A percentile compares a stretch with the other conserved stretches of the same genome.
Conservation (phyloP, 1,284 basidiomycete species). For the Ustilago loliicola region DNA sequence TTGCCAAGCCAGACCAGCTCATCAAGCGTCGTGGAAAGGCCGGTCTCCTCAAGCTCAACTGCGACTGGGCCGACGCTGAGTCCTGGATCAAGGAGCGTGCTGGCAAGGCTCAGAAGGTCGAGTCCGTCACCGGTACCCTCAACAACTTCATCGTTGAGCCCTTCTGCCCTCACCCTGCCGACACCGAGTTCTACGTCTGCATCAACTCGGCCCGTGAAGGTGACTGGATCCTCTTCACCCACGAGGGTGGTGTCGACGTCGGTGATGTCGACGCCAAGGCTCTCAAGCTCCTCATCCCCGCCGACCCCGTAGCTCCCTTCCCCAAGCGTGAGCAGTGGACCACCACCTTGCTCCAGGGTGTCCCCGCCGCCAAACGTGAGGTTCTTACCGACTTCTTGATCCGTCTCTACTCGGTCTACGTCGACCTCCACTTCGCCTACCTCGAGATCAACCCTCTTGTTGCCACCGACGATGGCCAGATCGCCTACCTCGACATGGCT, state of each 20-base stretch:
- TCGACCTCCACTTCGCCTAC: conserved; percentile 87
- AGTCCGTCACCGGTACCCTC: conserved; percentile 90
- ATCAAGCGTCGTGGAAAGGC: conserved; percentile 99
- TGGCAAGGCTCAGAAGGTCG: conserved; percentile 94
- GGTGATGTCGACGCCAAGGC: conserved; percentile 99
- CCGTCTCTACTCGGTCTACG: conserved; percentile 96
- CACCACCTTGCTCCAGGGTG: conserved; percentile 58
- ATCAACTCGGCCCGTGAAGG: conserved; percentile 95
- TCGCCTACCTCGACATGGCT: conserved; percentile 99
- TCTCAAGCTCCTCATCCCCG: conserved; percentile 85
- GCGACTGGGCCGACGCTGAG: conserved; percentile 81
- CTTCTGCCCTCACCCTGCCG: conserved; percentile 92
- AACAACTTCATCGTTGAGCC: conserved; percentile 99
- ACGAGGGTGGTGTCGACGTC: conserved; percentile 98
- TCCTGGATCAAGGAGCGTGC: conserved; percentile 88
- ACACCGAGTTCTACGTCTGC: conserved; percentile 98
- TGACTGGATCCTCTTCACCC: conserved; percentile 97
- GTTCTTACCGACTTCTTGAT: conserved; percentile 81
- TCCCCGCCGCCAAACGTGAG: conserved; percentile 63
- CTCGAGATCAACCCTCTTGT: conserved; percentile 99
- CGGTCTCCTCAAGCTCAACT: conserved; percentile 90
- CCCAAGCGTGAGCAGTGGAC: conserved; percentile 78
- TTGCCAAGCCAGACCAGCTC: conserved; percentile 82
- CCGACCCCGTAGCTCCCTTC: conserved; percentile 84
- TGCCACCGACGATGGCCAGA: conserved; percentile 86